Percentiles rank a stretch among this genome's conserved stretches.
Evolutionary conservation across 23 red algal genomes (phyloP).

Genomic region (Gracilaria domingensis): DNA sequence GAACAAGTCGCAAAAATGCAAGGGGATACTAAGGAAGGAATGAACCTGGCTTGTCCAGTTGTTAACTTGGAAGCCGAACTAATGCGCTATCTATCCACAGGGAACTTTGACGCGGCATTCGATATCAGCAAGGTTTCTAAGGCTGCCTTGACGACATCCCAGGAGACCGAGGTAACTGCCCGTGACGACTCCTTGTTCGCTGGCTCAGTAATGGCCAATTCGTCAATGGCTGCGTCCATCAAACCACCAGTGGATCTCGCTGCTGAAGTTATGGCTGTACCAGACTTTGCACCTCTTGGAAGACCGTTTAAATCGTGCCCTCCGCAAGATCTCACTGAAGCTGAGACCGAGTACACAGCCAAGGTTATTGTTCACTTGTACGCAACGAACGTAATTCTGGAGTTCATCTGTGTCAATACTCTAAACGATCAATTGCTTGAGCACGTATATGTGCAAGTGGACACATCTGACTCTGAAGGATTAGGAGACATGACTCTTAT

Average conservation of each 20-base stretch:
- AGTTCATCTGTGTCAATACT: conserved; percentile 92
- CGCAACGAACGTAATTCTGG: conserved; percentile 68
- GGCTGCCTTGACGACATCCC: conserved; percentile 44
- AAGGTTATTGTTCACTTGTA: conserved; percentile 85
- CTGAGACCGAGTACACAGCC: conserved; percentile 94
- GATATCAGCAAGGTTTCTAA: conserved; percentile 68
- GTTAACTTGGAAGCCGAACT: conserved; percentile 83
- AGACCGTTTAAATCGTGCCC: conserved; percentile 88
- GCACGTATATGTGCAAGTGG: conserved; percentile 78
- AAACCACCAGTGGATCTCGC: conserved; percentile 60
- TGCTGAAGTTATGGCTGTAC: conserved; percentile 61
- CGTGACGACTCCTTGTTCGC: conserved; percentile 16
- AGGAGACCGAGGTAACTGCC: not conserved
- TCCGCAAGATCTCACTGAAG: conserved; percentile 90
- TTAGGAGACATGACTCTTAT: conserved; percentile 70
- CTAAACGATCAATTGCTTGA: conserved; percentile 91
- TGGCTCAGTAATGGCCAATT: not conserved
- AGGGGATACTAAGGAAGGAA: conserved; percentile 35
- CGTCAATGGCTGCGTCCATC: not conserved
- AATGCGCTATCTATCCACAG: conserved; percentile 58
- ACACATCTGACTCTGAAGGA: conserved; percentile 65
- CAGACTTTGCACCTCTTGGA: conserved; percentile 75
- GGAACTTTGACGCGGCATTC: conserved; percentile 55
- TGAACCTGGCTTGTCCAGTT: conserved; percentile 76
- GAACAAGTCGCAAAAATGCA: conserved; percentile 42